Conservation (phyloP, 257 asterid genomes). For the Echites panduratus region DNA sequence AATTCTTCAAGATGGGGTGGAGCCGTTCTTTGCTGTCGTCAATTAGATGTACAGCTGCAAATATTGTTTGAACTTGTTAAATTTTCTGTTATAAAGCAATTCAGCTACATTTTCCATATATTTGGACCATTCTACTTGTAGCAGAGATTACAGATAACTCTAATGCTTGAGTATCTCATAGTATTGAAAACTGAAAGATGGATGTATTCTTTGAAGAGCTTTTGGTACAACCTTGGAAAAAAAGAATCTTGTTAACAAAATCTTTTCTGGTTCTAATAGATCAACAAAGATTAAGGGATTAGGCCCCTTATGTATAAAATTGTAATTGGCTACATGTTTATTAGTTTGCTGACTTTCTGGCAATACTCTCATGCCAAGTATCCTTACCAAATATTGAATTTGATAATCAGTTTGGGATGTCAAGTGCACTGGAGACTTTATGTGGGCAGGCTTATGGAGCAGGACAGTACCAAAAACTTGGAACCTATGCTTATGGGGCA, state of each 20-base stretch:
- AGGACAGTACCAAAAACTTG: constrained; percentile 50
- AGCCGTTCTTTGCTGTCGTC: no score
- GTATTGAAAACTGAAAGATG: background rate
- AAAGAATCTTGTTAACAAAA: background rate
- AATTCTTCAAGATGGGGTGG: background rate
- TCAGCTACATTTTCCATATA: background rate
- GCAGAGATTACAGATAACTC: background rate
- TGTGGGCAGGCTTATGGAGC: constrained; percentile 96
- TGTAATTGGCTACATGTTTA: background rate
- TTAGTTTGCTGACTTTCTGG: background rate
- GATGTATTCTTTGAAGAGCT: background rate
- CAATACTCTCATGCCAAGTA: background rate
- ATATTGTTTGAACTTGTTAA: no score
- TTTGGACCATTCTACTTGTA: background rate
- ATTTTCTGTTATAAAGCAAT: no score
- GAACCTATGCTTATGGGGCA: constrained; percentile 45
- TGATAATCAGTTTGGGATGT: constrained; percentile 59
- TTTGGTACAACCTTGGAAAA: background rate
- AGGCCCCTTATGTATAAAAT: no score
- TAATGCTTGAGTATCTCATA: background rate
- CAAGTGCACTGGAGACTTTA: constrained; percentile 77
- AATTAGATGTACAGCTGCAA: no score
- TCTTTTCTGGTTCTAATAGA: background rate
- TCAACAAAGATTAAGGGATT: background rate
- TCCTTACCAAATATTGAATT: background rate